Evolutionary conservation across 768 basidiomycete species (phyloP), one percentile per base, ranked within the genome.

Genomic region (Leccinum uliginosum): DNA sequence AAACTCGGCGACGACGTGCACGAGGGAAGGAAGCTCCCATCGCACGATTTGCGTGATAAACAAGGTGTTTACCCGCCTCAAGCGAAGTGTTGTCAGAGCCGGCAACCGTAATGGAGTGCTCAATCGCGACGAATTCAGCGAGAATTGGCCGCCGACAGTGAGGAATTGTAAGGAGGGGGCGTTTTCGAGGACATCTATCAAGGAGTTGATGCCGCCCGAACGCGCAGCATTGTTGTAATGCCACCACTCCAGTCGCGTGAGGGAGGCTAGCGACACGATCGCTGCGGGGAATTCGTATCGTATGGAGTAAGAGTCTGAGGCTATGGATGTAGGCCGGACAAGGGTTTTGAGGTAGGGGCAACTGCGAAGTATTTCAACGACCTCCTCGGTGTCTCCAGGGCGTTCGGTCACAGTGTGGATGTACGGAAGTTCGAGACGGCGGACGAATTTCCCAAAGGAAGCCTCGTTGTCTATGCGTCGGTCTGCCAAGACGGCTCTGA

Each of bases 181-280:
- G 47, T 69, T 72, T 9, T 67, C 71, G 24, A 89, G 76, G 57
- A 85, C 81, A 51, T 78, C 70, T 3, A 66, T 63, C 43, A 89
- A 71, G 7, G 80, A 83, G 68, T 88, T 87, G 58, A 87, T 82
- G 6, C 86, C 86, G 2, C 85, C 85, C 17, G 82, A 76, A 46
- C 81, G 77, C 38, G 82, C 80, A 21, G 86, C 85, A 66, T 70
- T 66, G 58, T 68, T 73, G 60, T 81, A 67, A 63, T 86, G 79
- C 83, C 84, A 87, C 85, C 85, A 88, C 50, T 87, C 85, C 29
- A 89, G 76, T 26, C 85, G 81, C 45, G 78, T 80, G 40, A 89
- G 73, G 21, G 80, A 79, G 21, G 75, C 71, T 14, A 86, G 59
- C 4, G 77, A 65, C 3, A 83, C 68, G 53, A 70, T 73, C 14